A percentile compares a stretch with the other conserved stretches of the same genome.
Conservation (phyloP, 192 early-diverging fungal species). For the Podila epigama region DNA sequence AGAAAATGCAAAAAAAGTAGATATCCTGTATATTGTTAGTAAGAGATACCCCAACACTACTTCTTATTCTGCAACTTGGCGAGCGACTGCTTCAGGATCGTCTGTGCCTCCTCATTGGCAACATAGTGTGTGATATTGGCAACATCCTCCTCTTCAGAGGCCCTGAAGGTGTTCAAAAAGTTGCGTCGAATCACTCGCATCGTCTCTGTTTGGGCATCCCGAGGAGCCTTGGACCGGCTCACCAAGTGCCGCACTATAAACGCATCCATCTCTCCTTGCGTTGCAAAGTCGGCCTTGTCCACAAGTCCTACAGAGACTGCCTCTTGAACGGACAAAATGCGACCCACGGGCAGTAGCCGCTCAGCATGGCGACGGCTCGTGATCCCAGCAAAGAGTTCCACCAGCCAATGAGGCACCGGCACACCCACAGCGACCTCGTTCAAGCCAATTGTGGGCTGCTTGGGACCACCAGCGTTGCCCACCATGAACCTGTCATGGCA, state of each 20-base stretch:
- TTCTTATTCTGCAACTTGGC: constrained; percentile 12
- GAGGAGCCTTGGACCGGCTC: constrained; percentile 9
- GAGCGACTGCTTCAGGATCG: constrained; percentile 22
- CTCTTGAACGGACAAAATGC: constrained; percentile 35
- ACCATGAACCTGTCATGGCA: constrained; percentile 48
- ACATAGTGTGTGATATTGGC: constrained; percentile 26
- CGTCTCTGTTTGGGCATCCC: constrained; percentile 33
- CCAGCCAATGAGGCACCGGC: constrained; percentile 39
- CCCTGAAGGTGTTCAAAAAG: constrained; percentile 30
- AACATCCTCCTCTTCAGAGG: constrained; percentile 28
- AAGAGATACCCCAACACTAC: neutral
- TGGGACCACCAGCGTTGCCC: constrained; percentile 7
- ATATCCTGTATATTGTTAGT: neutral
- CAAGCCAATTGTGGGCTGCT: constrained; percentile 35
- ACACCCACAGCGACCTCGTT: constrained; percentile 46
- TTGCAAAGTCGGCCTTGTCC: constrained; percentile 33
- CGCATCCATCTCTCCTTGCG: constrained; percentile 39
- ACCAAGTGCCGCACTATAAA: constrained; percentile 38
- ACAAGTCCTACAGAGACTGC: constrained; percentile 17
- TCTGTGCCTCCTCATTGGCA: constrained; percentile 26
- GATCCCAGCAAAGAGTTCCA: constrained; percentile 27
- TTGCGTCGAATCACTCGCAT: constrained; percentile 27
- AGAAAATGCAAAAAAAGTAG: no score
- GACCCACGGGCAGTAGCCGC: constrained; percentile 32
- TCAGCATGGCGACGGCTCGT: constrained; percentile 43